Conservation (phyloP, 345 rosid genomes). For the Rhodamnia argentea region DNA sequence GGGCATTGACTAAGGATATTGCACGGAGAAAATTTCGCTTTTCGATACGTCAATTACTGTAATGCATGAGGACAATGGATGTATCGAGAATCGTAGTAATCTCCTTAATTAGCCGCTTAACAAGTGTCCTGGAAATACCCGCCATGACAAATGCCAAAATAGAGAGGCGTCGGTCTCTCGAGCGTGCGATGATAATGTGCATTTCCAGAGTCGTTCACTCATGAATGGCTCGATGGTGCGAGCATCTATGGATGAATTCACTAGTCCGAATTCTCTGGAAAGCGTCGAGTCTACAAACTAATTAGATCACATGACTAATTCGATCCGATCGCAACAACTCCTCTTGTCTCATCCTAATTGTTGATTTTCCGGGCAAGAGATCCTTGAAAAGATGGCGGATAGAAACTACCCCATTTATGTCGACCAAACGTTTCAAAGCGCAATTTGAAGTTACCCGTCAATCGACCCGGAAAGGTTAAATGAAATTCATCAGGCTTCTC, state of each 20-base stretch:
- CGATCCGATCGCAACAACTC: neutral
- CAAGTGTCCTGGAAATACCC: neutral
- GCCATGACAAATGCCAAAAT: neutral
- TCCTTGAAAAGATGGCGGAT: neutral
- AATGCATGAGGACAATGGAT: too few relatives aligned
- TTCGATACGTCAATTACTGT: too few relatives aligned
- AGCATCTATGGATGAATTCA: neutral
- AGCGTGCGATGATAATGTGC: neutral
- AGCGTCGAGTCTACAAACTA: neutral
- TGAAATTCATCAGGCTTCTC: neutral
- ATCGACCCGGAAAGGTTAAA: too few relatives aligned
- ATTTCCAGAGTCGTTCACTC: neutral
- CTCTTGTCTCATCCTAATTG: neutral
- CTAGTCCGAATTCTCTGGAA: fast-evolving
- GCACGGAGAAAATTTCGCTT: neutral
- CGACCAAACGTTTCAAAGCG: neutral
- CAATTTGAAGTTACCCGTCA: too few relatives aligned
- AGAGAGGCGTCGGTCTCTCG: neutral
- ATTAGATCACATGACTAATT: neutral
- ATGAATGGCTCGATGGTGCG: neutral
- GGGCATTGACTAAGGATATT: neutral
- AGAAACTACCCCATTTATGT: neutral
- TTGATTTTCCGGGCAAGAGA: neutral
- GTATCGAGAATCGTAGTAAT: too few relatives aligned
- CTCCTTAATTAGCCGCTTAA: neutral